Conservation (phyloP, 768 basidiomycete genomes). For the Leccinum boreale region DNA sequence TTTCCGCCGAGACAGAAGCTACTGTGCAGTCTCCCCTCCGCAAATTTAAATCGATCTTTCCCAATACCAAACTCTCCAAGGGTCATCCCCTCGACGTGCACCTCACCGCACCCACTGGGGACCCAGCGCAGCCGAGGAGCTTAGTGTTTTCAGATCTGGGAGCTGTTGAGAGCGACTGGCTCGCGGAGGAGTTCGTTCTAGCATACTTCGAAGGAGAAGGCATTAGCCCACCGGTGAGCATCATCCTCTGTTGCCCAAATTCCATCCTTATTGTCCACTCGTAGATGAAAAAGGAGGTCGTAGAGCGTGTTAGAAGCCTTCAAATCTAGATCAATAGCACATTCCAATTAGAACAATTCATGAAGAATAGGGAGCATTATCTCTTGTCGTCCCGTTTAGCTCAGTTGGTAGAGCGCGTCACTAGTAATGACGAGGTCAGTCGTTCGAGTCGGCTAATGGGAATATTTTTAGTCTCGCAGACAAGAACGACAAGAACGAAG, state of each 20-base stretch:
- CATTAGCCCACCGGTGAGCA: constrained; percentile 67
- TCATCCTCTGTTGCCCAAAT: neutral
- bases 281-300: constrained; percentile 29
- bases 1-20: constrained; percentile 59
- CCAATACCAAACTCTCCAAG: constrained; percentile 64
- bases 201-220: constrained; percentile 73
- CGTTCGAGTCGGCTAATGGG: constrained; percentile 59
- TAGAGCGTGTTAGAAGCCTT: constrained; percentile 23
- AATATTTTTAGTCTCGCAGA: constrained; percentile 18
- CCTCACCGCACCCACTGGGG: constrained; percentile 50
- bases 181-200: constrained; percentile 67
- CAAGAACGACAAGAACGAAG: neutral
- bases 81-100: constrained; percentile 67
- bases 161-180: constrained; percentile 67
- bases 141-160: constrained; percentile 74
- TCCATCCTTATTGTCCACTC: neutral
- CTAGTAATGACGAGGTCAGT: constrained; percentile 71
- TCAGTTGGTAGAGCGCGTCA: constrained; percentile 62
- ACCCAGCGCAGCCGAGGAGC: constrained; percentile 45
- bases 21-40: constrained; percentile 60
- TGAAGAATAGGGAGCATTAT: too few species aligned
- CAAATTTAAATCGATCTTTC: constrained; percentile 74
- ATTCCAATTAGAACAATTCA: neutral
- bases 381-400: constrained; percentile 31
- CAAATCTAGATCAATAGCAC: constrained; percentile 10